Evolutionary conservation across 371 early-diverging fungal species (phyloP).

Genomic region (Batrachochytrium dendrobatidis): DNA sequence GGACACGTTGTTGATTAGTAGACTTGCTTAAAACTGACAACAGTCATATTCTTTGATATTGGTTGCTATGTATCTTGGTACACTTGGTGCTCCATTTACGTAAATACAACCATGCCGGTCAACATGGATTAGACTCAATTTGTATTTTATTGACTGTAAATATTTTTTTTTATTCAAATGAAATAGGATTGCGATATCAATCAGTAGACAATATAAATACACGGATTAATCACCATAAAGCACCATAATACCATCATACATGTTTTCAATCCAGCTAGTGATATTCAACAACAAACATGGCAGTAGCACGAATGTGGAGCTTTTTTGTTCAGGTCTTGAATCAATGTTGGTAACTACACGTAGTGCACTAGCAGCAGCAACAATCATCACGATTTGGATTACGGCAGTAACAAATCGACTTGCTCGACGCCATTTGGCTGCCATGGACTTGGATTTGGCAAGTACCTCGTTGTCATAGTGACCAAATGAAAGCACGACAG

Average conservation of each 20-base stretch:
- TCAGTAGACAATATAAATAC: too few relatives aligned
- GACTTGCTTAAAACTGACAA: too few relatives aligned
- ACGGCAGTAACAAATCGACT: conserved; percentile 22
- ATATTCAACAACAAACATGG: conserved; percentile 27
- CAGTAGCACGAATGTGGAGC: conserved; percentile 25
- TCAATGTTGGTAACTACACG: conserved; percentile 19
- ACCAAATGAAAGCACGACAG: conserved; percentile 25
- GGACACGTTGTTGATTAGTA: too few relatives aligned
- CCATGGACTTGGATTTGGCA: conserved; percentile 9
- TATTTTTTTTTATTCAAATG: too few relatives aligned
- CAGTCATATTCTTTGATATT: too few relatives aligned
- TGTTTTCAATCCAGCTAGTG: conserved; percentile 26
- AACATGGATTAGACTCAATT: too few relatives aligned
- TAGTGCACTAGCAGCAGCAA: conserved; percentile 21
- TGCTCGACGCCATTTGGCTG: conserved; percentile 20
- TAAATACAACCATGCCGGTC: too few relatives aligned
- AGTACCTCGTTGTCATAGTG: conserved; percentile 30
- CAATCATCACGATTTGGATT: conserved; percentile 28
- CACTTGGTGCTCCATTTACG: too few relatives aligned
- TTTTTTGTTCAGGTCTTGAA: conserved; percentile 15
- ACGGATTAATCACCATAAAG: conserved; percentile 1
- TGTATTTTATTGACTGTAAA: too few relatives aligned
- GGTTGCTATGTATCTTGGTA: too few relatives aligned
- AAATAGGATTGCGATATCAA: too few relatives aligned
- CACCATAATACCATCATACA: conserved; percentile 26